phyloP scores from a whole-genome alignment of 768 basidiomycete genomes.

The Agaricus blazei region DNA sequence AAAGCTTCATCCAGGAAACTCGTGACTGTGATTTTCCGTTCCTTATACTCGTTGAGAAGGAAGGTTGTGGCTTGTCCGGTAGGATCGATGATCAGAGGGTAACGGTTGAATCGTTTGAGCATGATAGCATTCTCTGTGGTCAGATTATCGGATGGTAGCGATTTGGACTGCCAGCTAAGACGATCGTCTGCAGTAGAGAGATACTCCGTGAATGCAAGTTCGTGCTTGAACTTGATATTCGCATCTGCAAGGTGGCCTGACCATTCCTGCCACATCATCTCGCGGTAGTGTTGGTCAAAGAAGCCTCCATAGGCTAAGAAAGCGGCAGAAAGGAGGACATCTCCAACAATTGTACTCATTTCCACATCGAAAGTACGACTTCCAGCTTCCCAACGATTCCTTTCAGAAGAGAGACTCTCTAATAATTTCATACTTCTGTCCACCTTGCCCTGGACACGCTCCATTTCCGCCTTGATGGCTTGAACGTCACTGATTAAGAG shows the following conservation, averaged over 20 bases:
- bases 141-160: conserved; percentile 91
- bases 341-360: conserved; percentile 98
- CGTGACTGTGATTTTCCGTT: conserved; percentile 95
- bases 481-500: conserved; percentile 94
- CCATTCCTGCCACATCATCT: conserved; percentile 97
- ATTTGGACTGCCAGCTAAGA: conserved; percentile 91
- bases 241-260: conserved; percentile 83
- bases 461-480: conserved; percentile 97
- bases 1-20: conserved; percentile 99
- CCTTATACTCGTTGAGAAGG: conserved; percentile 90
- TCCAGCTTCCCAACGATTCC: conserved; percentile 89
- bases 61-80: conserved; percentile 96
- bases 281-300: conserved; percentile 98
- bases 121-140: conserved; percentile 99
- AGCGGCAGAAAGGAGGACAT: conserved; percentile 91
- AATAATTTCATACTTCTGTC: conserved; percentile 95
- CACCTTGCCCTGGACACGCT: conserved; percentile 94
- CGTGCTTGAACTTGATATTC: conserved; percentile 85
- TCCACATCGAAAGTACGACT: conserved; percentile 95
- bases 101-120: conserved; percentile 96
- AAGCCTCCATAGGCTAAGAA: conserved; percentile 97
- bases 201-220: conserved; percentile 92
- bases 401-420: conserved; percentile 91
- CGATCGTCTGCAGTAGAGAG: conserved; percentile 96
- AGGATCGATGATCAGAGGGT: conserved; percentile 96